Evolutionary conservation across 352 stramenopile species (phyloP).

Genomic region (Phytophthora ramorum): DNA sequence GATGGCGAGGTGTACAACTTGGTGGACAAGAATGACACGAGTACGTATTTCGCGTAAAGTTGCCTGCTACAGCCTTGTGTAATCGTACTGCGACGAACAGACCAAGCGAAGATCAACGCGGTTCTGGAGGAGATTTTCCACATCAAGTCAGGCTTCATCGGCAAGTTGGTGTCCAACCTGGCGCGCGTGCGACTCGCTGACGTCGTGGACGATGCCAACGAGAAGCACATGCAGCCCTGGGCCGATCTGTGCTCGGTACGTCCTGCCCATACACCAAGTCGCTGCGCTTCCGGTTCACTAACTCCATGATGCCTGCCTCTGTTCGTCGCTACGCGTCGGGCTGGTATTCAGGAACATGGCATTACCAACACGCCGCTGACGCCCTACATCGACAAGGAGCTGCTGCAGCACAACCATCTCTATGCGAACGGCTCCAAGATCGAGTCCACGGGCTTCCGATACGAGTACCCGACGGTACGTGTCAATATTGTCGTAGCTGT

Average conservation of each 20-base stretch:
- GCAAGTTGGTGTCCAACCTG: conserved; percentile 87
- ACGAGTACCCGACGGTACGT: conserved; percentile 73
- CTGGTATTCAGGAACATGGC: conserved; percentile 54
- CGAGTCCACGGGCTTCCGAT: conserved; percentile 77
- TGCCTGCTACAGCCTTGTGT: neutral
- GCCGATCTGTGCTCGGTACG: conserved; percentile 77
- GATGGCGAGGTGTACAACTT: conserved; percentile 83
- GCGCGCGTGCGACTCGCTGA: conserved; percentile 77
- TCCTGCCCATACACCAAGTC: conserved; percentile 2
- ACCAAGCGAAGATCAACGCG: conserved; percentile 81
- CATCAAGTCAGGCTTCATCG: conserved; percentile 87
- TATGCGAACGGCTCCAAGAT: conserved; percentile 83
- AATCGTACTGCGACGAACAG: conserved; percentile 31
- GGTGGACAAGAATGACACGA: conserved; percentile 89
- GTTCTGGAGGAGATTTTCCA: conserved; percentile 82
- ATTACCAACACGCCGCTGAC: conserved; percentile 88
- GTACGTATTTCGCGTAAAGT: conserved; percentile 38
- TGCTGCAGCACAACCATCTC: conserved; percentile 87
- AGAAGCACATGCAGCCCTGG: conserved; percentile 92
- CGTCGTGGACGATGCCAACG: conserved; percentile 90
- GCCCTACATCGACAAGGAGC: conserved; percentile 90
- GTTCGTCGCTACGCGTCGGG: conserved; percentile 17
- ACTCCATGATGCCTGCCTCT: conserved; percentile 5
- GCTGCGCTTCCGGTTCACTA: neutral
- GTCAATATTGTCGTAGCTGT: neutral